Base-by-base conservation (phyloP, 768 basidiomycete species). In the Serendipita sp. region DNA sequence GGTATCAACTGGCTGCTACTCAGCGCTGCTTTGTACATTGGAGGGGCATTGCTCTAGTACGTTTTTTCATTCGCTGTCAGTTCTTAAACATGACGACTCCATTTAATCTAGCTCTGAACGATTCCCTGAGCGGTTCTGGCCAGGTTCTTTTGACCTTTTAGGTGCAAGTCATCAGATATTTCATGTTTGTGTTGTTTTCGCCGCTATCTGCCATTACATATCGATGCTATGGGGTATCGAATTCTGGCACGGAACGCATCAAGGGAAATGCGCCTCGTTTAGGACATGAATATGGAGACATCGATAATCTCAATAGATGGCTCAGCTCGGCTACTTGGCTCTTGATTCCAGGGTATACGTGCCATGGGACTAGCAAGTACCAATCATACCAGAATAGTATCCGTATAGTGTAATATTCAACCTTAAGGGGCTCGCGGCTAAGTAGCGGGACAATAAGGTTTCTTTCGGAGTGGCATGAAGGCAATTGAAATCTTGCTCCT, bases 141-240 rank as follows among this genome's bases (percentile, higher is more conserved):
- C 89, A 3, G 90, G 91, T 44, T 81, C 74, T 68, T 92, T 92
- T 74, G 91, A 93, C 75, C 79, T 81, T 70, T 80, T 89, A 70
- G 80, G 85, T 64, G 81, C 88, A 0, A 91, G 88, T 18, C 92
- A 95, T 76, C 89, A 94, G 74, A 87, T 95, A 69, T 94, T 96
- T 74, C 93, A 94, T 71, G 73, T 85, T 66, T 84, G 81, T 70
- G 91, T 94, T 44, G 77, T 91, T 64, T 73, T 84, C 30, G 89
- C 86, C 8, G 87, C 85, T 41, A 73, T 85, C 68, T 76, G 82
- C 8, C 87, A 89, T 68, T 89, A 85, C 74, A 73, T 74, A 41
- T 77, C 75, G 68, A 77, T 88, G 65, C 69, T 84, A 66, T 79
- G 78, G 28, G 79, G 79, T 47, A 79, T 88, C 70, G 71, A 81